Evolutionary conservation across 352 stramenopile genomes (phyloP).

Genomic region (Phytophthora hibernalis): DNA sequence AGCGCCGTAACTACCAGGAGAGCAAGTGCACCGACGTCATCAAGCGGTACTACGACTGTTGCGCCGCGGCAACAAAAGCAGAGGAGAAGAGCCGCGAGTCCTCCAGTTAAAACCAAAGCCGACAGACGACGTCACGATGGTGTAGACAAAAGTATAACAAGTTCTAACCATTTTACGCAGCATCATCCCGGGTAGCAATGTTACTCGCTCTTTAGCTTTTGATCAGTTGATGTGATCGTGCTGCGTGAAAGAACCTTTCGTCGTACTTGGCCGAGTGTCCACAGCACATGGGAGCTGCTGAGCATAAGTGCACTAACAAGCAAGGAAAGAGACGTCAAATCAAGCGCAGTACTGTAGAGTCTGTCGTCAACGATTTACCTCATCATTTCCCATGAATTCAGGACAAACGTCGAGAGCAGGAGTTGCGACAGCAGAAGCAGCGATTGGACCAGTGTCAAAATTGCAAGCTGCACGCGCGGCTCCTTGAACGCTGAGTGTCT

Average conservation of each 20-base stretch:
- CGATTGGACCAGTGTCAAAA: conserved; percentile 40
- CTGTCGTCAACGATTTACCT: conserved; percentile 34
- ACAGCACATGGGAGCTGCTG: conserved; percentile 58
- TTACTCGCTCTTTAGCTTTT: conserved; percentile 30
- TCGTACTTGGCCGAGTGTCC: conserved; percentile 44
- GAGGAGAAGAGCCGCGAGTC: conserved; percentile 21
- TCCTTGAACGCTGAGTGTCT: conserved; percentile 19
- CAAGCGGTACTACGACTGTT: conserved; percentile 80
- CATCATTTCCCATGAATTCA: conserved; percentile 52
- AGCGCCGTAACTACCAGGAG: conserved; percentile 79
- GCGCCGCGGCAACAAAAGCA: conserved; percentile 51
- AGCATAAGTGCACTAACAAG: conserved; percentile 45
- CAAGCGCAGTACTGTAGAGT: background rate
- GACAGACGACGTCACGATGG: too few relatives aligned
- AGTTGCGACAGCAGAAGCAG: conserved; percentile 43
- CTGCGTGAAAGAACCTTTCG: conserved; percentile 25
- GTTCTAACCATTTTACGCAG: background rate
- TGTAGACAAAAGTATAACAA: too few relatives aligned
- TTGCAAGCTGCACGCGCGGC: conserved; percentile 35
- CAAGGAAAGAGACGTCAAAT: background rate
- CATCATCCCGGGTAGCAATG: too few relatives aligned
- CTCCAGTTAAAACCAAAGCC: conserved; percentile 2
- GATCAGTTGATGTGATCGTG: background rate
- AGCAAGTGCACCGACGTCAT: conserved; percentile 67
- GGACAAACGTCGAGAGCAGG: conserved; percentile 25